Evolutionary conservation across 2,329 filamentous ascomycete species (phyloP), one percentile per base, ranked within the genome.

Genomic region (Curvularia spicifera): DNA sequence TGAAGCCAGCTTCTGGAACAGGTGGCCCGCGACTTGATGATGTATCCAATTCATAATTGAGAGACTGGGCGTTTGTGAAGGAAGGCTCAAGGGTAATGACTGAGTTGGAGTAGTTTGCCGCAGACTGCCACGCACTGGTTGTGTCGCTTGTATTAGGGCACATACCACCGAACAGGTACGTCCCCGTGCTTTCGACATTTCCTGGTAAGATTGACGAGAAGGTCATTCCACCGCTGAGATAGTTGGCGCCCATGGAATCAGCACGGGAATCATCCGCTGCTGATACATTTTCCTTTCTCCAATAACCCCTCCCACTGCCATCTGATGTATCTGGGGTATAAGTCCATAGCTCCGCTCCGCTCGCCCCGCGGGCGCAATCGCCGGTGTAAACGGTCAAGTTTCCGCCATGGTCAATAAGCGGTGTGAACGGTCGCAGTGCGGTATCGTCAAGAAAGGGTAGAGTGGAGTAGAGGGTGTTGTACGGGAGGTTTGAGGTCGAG

Each of bases 161-260:
- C 92, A 97, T 96, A 66, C 94, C 94, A 35, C 93, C 94, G 76
- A 96, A 97, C 6, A 89, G 80, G 72, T 93, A 96, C 20, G 90
- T 78, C 10, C 81, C 81, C 0, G 86, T 84, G 43, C 82, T 78
- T 9, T 84, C 83, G 58, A 83, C 79, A 28, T 78, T 73, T 0
- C 83, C 85, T 37, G 81, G 82, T 46, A 86, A 79, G 35, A 81
- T 84, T 31, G 82, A 83, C 20, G 91, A 89, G 73, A 93, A 96
- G 24, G 87, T 82, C 51, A 95, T 81, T 13, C 86, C 85, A 8
- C 79, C 79, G 2, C 83, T 82, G 26, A 90, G 79, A 61, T 83
- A 88, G 56, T 85, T 88, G 68, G 83, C 79, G 22, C 81, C 83
- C 43, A 74, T 75, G 28, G 77, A 60, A 22, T 69, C 67, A 3